These are phyloP conservation scores for Zelopaecilomyces penicillatus DNA, from an alignment of 2,329 filamentous ascomycete species.

Conservation along the genomic window DNA sequence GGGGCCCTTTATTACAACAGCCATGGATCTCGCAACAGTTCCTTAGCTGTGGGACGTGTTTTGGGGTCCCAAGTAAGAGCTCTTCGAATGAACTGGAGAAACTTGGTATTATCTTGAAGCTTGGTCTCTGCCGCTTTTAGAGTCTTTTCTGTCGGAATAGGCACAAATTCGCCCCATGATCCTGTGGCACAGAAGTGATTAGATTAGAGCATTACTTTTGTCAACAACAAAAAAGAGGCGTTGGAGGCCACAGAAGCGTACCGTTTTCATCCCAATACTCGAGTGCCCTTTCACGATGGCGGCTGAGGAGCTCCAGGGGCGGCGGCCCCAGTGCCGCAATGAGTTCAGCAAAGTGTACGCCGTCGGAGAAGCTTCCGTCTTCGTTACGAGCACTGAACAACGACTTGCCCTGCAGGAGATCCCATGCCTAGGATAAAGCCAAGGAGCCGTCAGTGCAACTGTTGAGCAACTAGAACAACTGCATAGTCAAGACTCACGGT, in stretches of 20 bases:
- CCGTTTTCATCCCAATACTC: slow-evolving; percentile 18
- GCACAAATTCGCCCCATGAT: slow-evolving; percentile 14
- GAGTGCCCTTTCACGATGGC: slow-evolving; percentile 8
- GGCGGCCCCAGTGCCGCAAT: slow-evolving; percentile 17
- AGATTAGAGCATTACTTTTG: no score
- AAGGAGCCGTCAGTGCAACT: neutral
- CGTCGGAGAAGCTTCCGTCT: slow-evolving; percentile 15
- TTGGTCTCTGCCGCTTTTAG: slow-evolving; percentile 13
- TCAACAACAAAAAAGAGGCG: no score
- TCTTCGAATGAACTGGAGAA: slow-evolving; percentile 16
- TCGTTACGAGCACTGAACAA: slow-evolving; percentile 15
- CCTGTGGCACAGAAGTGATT: slow-evolving; percentile 5
- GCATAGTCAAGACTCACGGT: slow-evolving; percentile 8
- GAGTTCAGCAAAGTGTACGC: slow-evolving; percentile 15
- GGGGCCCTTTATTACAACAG: slow-evolving; percentile 5
- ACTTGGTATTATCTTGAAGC: slow-evolving; percentile 11
- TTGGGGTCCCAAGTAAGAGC: slow-evolving; percentile 15
- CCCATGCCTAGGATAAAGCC: slow-evolving; percentile 14
- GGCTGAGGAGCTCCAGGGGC: slow-evolving; percentile 11
- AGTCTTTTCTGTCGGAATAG: slow-evolving; percentile 13
- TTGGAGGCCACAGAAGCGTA: slow-evolving; percentile 2
- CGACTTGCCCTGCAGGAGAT: slow-evolving; percentile 13
- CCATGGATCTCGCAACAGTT: slow-evolving; percentile 18
- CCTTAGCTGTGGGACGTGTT: slow-evolving; percentile 15
- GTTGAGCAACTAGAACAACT: neutral